Evolutionary conservation across 192 early-diverging fungal species (phyloP).

Genomic region (Phycomyces nitens): DNA sequence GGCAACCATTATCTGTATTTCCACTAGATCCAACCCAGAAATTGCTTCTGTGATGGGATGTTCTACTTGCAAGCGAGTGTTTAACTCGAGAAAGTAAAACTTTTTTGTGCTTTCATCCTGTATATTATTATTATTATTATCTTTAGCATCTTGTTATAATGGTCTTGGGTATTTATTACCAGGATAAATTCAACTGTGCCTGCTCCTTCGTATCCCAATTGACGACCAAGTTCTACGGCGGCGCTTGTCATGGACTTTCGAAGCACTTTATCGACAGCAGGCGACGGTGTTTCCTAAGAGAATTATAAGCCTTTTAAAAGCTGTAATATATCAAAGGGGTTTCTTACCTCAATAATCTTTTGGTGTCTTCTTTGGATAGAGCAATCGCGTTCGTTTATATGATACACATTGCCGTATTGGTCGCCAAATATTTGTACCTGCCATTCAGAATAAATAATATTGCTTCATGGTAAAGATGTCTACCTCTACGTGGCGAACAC

Average conservation of each 20-base stretch:
- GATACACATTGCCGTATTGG: conserved; percentile 48
- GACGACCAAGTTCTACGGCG: conserved; percentile 46
- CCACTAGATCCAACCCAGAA: conserved; percentile 55
- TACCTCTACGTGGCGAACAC: conserved; percentile 51
- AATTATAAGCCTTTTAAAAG: not conserved
- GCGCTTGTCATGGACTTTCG: conserved; percentile 41
- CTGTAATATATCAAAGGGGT: no score
- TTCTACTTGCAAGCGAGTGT: conserved; percentile 63
- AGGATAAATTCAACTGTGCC: conserved; percentile 62
- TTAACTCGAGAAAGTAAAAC: conserved; percentile 63
- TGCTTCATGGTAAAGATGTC: not conserved
- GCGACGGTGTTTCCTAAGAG: conserved; percentile 42
- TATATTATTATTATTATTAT: not conserved
- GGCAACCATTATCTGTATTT: conserved; percentile 52
- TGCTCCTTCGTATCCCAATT: conserved; percentile 48
- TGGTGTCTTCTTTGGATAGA: conserved; percentile 59
- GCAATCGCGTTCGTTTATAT: conserved; percentile 56
- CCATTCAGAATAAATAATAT: not conserved
- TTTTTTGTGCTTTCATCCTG: conserved; percentile 38
- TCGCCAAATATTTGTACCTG: conserved; percentile 57
- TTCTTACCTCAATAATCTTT: conserved; percentile 55
- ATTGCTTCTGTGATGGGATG: conserved; percentile 58
- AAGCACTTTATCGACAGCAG: conserved; percentile 40
- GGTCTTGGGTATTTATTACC: conserved; percentile 30
- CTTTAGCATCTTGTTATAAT: no score